Evolutionary conservation across 2,329 filamentous ascomycete genomes (phyloP), one percentile per base, ranked within the genome.

Genomic region (Raffaelea deltoideospora): DNA sequence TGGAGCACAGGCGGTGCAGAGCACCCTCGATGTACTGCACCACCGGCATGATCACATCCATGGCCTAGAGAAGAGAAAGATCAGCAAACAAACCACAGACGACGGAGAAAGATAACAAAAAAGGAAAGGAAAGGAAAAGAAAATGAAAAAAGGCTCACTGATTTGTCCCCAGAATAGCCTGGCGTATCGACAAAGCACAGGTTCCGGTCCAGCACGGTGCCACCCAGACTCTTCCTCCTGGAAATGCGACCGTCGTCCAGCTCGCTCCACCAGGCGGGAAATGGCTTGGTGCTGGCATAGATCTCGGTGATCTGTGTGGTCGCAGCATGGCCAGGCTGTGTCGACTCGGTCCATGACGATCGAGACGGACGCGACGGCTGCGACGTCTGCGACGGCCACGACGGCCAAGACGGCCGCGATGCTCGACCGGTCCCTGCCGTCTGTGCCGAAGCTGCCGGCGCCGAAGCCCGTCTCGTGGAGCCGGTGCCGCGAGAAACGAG

Each of bases 161-260:
- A n/a, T n/a, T n/a, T n/a, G n/a, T n/a, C n/a, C n/a, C n/a, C n/a
- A n/a, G n/a, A n/a, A 53, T 72, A 75, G 11, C 77, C 76, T 10
- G 79, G 74, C 3, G 82, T 88, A 58, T 96, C 88, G 40, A 95
- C 76, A 52, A 98, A 95, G 55, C 85, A 94, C 5, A 98, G 59
- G 51, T 98, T 98, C 22, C 88, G 73, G 52, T 96, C 88, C 32
- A 96, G 61, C 28, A 95, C 71, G 18, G 75, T 70, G 44, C 90
- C 86, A 8, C 76, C 76, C 35, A 74, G 61, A 49, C 81, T 88
- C 52, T 77, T 82, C 48, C 79, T 69, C 50, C 76, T 68, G 43
- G 71, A 65, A 59, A 40, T 24, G 45, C 20, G 64, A 64, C 39
- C 73, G 42, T 79, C 74, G 38, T 87, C 79, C 34, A 84, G 56